A percentile compares a stretch with the other conserved stretches of the same genome.
Evolutionary conservation across 805 yeast species (phyloP).

Genomic region (Candida loeiensis): DNA sequence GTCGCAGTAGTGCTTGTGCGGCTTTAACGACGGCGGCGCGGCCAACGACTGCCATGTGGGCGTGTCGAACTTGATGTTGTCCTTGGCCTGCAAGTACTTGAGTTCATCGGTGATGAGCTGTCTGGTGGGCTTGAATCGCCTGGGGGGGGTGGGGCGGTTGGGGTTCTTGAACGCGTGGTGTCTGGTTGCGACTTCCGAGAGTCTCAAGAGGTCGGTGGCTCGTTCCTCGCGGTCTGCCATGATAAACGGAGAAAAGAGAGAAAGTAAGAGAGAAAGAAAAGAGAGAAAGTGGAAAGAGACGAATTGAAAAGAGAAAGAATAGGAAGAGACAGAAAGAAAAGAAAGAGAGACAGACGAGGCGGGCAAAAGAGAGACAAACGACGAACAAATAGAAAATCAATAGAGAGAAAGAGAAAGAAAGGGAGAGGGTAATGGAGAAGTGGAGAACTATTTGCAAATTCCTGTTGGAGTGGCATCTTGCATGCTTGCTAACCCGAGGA

Average conservation of each 20-base stretch:
- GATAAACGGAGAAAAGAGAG: neutral
- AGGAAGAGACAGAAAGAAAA: too few relatives aligned
- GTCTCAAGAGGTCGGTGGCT: slow-evolving; percentile 20
- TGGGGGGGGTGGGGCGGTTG: slow-evolving; percentile 46
- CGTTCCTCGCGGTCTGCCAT: slow-evolving; percentile 8
- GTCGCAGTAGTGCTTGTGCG: slow-evolving; percentile 84
- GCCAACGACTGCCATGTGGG: slow-evolving; percentile 68
- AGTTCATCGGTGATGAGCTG: slow-evolving; percentile 77
- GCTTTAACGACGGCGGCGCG: slow-evolving; percentile 86
- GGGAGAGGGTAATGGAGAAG: too few relatives aligned
- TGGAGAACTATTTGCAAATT: too few relatives aligned
- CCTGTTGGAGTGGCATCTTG: too few relatives aligned
- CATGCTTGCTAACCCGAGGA: too few relatives aligned
- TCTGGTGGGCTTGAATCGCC: slow-evolving; percentile 69
- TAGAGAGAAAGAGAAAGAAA: too few relatives aligned
- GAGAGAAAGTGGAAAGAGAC: too few relatives aligned
- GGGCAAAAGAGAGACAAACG: too few relatives aligned
- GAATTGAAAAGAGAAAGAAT: too few relatives aligned
- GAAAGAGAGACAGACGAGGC: too few relatives aligned
- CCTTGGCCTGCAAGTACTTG: slow-evolving; percentile 50
- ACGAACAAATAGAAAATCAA: too few relatives aligned
- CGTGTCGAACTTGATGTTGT: slow-evolving; percentile 41
- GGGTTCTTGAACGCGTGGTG: slow-evolving; percentile 60
- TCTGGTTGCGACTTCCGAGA: slow-evolving; percentile 38
- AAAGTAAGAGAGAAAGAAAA: neutral